These are phyloP conservation scores for Talaromyces piceae DNA, from an alignment of 2,329 filamentous ascomycete species.

Conservation along the genomic window DNA sequence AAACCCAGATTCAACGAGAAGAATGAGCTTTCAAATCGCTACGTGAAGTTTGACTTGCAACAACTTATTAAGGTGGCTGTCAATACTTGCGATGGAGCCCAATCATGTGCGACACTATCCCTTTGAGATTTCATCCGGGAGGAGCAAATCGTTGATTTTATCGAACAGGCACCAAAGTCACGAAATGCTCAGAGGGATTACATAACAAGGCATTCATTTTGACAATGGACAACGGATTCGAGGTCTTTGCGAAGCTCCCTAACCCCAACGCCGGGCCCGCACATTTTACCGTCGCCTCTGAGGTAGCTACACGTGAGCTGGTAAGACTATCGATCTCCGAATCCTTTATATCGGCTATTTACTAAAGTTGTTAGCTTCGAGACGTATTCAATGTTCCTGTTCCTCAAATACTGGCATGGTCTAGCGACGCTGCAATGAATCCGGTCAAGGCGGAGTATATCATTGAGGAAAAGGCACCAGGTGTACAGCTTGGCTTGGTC, in stretches of 20 bases:
- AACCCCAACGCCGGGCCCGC: conserved; percentile 16
- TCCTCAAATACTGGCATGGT: conserved; percentile 27
- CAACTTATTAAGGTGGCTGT: conserved; percentile 12
- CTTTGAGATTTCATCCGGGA: not conserved
- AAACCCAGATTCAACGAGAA: conserved; percentile 12
- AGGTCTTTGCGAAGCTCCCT: conserved; percentile 16
- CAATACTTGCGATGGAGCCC: not conserved
- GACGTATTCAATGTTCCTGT: conserved; percentile 24
- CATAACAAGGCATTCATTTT: conserved; percentile 17
- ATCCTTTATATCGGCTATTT: too few relatives aligned
- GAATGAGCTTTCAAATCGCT: conserved; percentile 13
- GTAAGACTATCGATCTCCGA: conserved; percentile 11
- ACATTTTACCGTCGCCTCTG: conserved; percentile 15
- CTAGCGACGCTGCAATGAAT: conserved; percentile 14
- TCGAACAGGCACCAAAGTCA: conserved; percentile 9
- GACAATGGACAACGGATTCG: conserved; percentile 14
- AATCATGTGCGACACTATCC: not conserved
- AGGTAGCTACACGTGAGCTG: conserved; percentile 18
- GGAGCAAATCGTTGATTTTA: conserved; percentile 5
- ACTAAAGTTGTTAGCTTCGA: conserved; percentile 17
- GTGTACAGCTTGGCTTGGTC: conserved; percentile 21
- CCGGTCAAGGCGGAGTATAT: conserved; percentile 27
- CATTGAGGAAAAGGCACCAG: conserved; percentile 20
- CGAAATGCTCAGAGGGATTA: conserved; percentile 16
- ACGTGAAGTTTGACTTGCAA: conserved; percentile 15